These are phyloP conservation scores for Oryza coarctata DNA, from an alignment of 176 grass and related monocot genomes.

Conservation along the genomic window DNA sequence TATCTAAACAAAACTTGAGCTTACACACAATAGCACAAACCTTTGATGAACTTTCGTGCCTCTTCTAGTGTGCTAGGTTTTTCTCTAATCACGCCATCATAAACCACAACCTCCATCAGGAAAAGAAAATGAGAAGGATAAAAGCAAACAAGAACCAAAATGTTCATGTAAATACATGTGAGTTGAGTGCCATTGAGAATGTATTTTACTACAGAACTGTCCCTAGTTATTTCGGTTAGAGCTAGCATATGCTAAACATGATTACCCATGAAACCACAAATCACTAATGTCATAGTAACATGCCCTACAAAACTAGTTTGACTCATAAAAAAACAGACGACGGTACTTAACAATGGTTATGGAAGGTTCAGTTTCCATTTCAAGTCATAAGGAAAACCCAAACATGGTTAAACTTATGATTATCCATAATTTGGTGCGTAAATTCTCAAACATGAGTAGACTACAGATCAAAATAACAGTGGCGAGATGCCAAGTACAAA, in stretches of 20 bases:
- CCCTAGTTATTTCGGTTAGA: not conserved
- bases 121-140: not conserved
- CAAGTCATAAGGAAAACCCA: not conserved
- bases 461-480: not conserved
- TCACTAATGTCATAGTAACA: not conserved
- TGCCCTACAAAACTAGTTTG: not conserved
- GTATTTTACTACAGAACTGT: not conserved
- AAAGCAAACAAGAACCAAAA: constrained; percentile 1
- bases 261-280: not conserved
- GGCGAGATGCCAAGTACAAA: not conserved
- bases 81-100: constrained; percentile 95
- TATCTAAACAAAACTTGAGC: constrained; percentile 8
- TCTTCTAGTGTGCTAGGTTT: constrained; percentile 85
- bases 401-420: no score
- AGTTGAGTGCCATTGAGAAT: not conserved
- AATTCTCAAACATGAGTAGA: no score
- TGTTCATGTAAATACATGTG: not conserved
- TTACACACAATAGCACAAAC: constrained; percentile 40
- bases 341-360: not conserved
- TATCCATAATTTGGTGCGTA: no score
- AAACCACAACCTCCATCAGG: constrained; percentile 75
- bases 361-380: not conserved
- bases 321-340: not conserved
- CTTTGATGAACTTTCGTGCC: constrained; percentile 84
- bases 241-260: not conserved